phyloP scores from a whole-genome alignment of 257 asterid species.

The Capsicum rhomboideum region DNA sequence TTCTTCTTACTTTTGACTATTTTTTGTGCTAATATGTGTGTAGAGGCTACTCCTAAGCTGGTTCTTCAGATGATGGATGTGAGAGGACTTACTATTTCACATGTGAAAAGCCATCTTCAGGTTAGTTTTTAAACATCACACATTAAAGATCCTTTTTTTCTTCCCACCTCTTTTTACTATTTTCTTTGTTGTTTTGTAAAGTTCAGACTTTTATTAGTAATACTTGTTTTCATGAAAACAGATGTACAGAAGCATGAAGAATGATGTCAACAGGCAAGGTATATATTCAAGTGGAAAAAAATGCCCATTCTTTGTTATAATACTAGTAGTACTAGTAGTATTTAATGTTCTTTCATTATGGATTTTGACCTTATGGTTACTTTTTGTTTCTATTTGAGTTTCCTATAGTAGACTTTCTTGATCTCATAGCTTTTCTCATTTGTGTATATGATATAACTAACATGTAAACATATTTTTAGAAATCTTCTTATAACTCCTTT shows the following conservation, averaged over 20 bases:
- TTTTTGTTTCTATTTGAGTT: not conserved
- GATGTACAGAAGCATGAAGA: constrained; percentile 91
- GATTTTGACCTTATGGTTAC: not conserved
- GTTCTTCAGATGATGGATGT: constrained; percentile 82
- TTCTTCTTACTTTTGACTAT: not conserved
- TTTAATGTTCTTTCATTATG: not conserved
- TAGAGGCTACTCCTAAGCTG: constrained; percentile 84
- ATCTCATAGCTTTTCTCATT: not conserved
- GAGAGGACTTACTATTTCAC: constrained; percentile 83
- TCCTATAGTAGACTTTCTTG: not conserved
- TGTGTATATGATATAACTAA: not conserved
- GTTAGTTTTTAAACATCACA: constrained; percentile 8
- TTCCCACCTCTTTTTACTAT: not conserved
- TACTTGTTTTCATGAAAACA: constrained; percentile 10
- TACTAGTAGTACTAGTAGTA: not conserved
- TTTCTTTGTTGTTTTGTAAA: not conserved
- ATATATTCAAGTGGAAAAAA: not conserved
- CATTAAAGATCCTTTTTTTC: not conserved
- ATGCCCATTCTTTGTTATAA: not conserved
- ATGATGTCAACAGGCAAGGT: constrained; percentile 48
- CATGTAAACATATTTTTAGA: not conserved
- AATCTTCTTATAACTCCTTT: not conserved
- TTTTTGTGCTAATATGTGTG: not conserved
- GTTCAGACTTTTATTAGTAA: not conserved
- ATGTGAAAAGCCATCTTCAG: constrained; percentile 94